phyloP scores from a whole-genome alignment of 2,329 filamentous ascomycete species.

The Dactylonectria estremocensis region DNA sequence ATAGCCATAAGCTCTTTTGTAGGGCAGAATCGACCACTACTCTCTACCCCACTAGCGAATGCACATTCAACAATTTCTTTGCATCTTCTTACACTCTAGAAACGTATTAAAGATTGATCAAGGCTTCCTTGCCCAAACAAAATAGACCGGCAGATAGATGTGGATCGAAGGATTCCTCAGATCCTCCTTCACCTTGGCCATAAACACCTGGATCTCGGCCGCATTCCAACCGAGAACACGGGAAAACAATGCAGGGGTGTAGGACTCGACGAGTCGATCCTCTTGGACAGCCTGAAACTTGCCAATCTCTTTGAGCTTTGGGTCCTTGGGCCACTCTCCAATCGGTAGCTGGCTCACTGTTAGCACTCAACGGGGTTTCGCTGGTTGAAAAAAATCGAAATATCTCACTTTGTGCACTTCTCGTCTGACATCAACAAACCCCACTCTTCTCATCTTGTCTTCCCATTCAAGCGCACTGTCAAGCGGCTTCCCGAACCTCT shows the following conservation, averaged over 20 bases:
- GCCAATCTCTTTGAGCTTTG: not conserved
- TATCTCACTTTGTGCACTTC: conserved; percentile 3
- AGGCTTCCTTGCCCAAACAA: not conserved
- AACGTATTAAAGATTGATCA: not conserved
- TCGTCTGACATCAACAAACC: conserved; percentile 16
- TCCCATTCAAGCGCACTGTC: conserved; percentile 15
- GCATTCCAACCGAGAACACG: not conserved
- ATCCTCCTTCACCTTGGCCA: not conserved
- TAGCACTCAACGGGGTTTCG: not conserved
- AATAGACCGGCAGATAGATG: not conserved
- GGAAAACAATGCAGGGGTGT: not conserved
- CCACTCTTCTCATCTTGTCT: conserved; percentile 9
- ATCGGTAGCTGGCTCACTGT: not conserved
- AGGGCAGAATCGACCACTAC: too few species aligned
- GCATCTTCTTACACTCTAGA: too few species aligned
- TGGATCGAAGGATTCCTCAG: not conserved
- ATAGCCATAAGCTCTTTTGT: too few species aligned
- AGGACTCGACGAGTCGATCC: not conserved
- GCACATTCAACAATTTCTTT: too few species aligned
- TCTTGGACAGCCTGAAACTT: not conserved
- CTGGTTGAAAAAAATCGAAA: not conserved
- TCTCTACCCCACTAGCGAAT: too few species aligned
- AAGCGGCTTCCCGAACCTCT: conserved; percentile 26
- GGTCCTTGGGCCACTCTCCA: not conserved
- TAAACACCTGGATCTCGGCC: not conserved